Base-by-base conservation (phyloP, 2,329 filamentous ascomycete species). In the Pezicula rhizophila region DNA sequence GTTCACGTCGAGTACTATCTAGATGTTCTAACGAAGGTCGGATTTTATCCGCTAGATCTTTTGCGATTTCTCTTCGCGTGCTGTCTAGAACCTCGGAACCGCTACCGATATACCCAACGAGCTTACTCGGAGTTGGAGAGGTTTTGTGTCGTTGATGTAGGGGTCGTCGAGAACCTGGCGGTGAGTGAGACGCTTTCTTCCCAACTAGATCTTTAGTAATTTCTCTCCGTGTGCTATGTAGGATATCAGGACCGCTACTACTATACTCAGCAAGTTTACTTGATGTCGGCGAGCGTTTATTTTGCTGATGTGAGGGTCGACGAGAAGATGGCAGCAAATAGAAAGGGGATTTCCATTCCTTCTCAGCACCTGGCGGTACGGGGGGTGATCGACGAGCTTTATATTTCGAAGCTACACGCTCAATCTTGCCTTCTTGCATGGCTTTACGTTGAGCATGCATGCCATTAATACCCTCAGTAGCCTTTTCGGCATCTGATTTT, bases 371-470 rank as follows among this genome's bases (percentile, higher is more conserved):
- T 2, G 28, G 28, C 12, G 28, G 28, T 31, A 12, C 28, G 4
- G 8, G 28, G 2, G 28, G 28, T 31, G 28, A 31, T 10, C 28
- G 28, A 31, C 12, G 5, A 11, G 28, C 28, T 11, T 11, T 7
- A 31, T 10, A 31, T 3, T 31, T 10, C 11, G 49, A 49, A 14
- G 50, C 37, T 2, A 50, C 48, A 1, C 44, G 38, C 31, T 54
- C 52, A 11, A 54, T 15, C 42, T 48, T 52, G 8, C 52, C 52
- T 40, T 50, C 52, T 12, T 23, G 26, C 14, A 54, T 54, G 10
- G 45, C 47, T 26, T 37, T 45, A 8, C 43, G 42, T 5, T 31
- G 8, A 31, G 28, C 28, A 11, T 31, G 8, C 28, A 31, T 31
- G 5, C 5, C 28, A 4, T 10, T 31, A 10, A 31, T 31, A 11